Conservation (phyloP, 805 yeast species). For the Kodamaea leandrae region DNA sequence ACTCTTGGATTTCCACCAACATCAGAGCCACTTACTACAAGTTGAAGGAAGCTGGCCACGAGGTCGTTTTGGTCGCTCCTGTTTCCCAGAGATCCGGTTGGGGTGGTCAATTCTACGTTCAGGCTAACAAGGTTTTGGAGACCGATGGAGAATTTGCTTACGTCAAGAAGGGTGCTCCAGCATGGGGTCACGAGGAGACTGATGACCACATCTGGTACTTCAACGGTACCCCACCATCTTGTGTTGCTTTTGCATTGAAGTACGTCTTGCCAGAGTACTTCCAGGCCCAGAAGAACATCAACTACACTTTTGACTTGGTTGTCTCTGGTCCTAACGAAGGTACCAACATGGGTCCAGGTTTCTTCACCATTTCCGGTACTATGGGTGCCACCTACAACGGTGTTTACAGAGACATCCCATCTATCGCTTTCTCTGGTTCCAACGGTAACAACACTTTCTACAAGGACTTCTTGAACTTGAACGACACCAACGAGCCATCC, state of each 20-base stretch:
- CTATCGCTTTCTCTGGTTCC: slow-evolving; percentile 52
- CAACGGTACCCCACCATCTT: slow-evolving; percentile 55
- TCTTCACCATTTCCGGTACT: slow-evolving; percentile 48
- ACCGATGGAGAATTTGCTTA: slow-evolving; percentile 48
- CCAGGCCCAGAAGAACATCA: slow-evolving; percentile 20
- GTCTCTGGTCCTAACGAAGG: slow-evolving; percentile 57
- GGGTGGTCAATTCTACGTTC: slow-evolving; percentile 52
- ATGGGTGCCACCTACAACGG: slow-evolving; percentile 50
- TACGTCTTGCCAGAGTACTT: slow-evolving; percentile 47
- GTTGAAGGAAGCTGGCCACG: slow-evolving; percentile 44
- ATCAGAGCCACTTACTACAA: slow-evolving; percentile 25
- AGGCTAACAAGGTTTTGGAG: slow-evolving; percentile 37
- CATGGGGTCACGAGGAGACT: slow-evolving; percentile 51
- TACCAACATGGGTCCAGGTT: slow-evolving; percentile 42
- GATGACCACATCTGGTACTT: slow-evolving; percentile 45
- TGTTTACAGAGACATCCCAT: slow-evolving; percentile 48
- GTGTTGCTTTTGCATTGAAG: slow-evolving; percentile 47
- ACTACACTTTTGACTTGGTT: slow-evolving; percentile 45
- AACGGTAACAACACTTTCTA: slow-evolving; percentile 48
- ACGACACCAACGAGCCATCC: slow-evolving; percentile 38
- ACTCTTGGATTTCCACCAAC: slow-evolving; percentile 21
- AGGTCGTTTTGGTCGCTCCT: slow-evolving; percentile 51
- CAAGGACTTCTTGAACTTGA: slow-evolving; percentile 41
- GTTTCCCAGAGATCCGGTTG: slow-evolving; percentile 50
- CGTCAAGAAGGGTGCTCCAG: slow-evolving; percentile 47